phyloP scores from a whole-genome alignment of 805 yeast genomes.

The Candida arabinofermentans region DNA sequence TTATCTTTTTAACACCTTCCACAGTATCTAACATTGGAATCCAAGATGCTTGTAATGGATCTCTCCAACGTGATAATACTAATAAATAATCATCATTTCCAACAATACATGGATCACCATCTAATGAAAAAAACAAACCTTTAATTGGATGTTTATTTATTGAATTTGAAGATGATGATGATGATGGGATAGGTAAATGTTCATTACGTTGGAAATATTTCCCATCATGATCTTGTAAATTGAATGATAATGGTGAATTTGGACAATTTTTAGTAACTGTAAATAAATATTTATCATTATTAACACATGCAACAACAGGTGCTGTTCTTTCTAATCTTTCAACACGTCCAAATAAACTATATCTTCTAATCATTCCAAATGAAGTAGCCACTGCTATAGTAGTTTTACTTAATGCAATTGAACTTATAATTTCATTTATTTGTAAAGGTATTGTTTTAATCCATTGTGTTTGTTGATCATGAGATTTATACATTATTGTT shows the following conservation, averaged over 20 bases:
- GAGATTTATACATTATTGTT: constrained; percentile 61
- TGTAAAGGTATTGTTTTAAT: constrained; percentile 44
- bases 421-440: constrained; percentile 54
- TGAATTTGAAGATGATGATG: constrained; percentile 2
- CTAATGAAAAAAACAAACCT: constrained; percentile 79
- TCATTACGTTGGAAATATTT: constrained; percentile 39
- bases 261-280: constrained; percentile 38
- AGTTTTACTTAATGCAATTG: constrained; percentile 62
- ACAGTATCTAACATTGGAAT: constrained; percentile 70
- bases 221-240: constrained; percentile 35
- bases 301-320: constrained; percentile 71
- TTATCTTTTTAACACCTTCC: constrained; percentile 46
- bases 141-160: constrained; percentile 36
- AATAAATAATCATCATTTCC: constrained; percentile 74
- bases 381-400: constrained; percentile 68
- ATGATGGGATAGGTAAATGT: constrained; percentile 41
- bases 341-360: constrained; percentile 71
- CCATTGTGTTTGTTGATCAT: constrained; percentile 68
- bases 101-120: constrained; percentile 86
- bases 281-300: constrained; percentile 54
- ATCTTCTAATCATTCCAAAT: constrained; percentile 68
- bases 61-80: constrained; percentile 76
- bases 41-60: constrained; percentile 76
- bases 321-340: constrained; percentile 62
- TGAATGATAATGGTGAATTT: constrained; percentile 30